Percentiles rank a stretch among this genome's conserved stretches.
Conservation (phyloP, 805 yeast species). For the Kodamaea leandrae region DNA sequence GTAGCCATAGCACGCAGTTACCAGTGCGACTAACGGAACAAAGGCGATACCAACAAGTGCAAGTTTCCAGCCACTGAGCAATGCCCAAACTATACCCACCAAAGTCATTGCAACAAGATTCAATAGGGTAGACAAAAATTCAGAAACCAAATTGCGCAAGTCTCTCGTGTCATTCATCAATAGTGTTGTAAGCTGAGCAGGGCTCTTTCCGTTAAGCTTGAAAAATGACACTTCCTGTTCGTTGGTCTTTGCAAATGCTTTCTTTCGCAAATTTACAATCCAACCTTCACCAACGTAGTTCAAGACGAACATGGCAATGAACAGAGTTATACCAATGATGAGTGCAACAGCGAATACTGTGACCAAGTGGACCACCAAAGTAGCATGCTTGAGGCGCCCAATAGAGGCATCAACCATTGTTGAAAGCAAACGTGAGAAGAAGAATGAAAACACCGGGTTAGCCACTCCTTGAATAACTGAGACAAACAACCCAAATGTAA, state of each 20-base stretch:
- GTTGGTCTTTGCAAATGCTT: slow-evolving; percentile 48
- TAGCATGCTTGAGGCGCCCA: slow-evolving; percentile 28
- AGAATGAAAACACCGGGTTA: slow-evolving; percentile 76
- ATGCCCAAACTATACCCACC: slow-evolving; percentile 74
- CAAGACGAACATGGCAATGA: slow-evolving; percentile 48
- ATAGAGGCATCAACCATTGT: slow-evolving; percentile 53
- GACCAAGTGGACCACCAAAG: slow-evolving; percentile 62
- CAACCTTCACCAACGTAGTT: slow-evolving; percentile 66
- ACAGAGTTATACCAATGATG: slow-evolving; percentile 57
- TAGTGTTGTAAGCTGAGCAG: slow-evolving; percentile 60
- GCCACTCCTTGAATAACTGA: slow-evolving; percentile 59
- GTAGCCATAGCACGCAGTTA: slow-evolving; percentile 52
- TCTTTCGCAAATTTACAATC: slow-evolving; percentile 52
- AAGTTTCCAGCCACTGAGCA: slow-evolving; percentile 79
- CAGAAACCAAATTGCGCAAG: slow-evolving; percentile 60
- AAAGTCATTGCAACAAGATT: slow-evolving; percentile 53
- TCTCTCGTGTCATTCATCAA: slow-evolving; percentile 82
- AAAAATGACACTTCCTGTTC: slow-evolving; percentile 57
- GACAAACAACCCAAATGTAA: slow-evolving; percentile 50
- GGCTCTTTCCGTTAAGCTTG: slow-evolving; percentile 31
- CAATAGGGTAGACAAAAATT: slow-evolving; percentile 53
- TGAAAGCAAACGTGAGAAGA: slow-evolving; percentile 65
- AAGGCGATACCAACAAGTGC: slow-evolving; percentile 79
- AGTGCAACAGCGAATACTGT: slow-evolving; percentile 61
- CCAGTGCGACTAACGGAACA: slow-evolving; percentile 57